Conservation (phyloP, 2,329 filamentous ascomycete genomes). For the Nemania bipapillata region DNA sequence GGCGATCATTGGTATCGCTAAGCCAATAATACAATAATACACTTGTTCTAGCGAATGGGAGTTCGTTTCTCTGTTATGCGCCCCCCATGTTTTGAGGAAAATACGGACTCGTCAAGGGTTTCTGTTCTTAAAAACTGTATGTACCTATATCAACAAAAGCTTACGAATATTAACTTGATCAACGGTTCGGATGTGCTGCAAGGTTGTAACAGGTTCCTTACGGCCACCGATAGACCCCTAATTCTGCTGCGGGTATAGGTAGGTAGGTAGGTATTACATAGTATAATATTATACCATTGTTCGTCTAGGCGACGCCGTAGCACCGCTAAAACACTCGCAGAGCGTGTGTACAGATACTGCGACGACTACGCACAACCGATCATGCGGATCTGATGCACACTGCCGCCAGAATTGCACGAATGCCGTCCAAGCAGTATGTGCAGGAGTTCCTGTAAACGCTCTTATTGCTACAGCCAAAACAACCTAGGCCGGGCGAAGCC, state of each 20-base stretch:
- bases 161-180: constrained; percentile 18
- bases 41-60: constrained; percentile 28
- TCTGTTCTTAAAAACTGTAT: background rate
- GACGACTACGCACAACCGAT: constrained; percentile 30
- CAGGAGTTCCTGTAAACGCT: constrained; percentile 18
- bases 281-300: background rate
- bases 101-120: constrained; percentile 19
- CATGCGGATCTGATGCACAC: constrained; percentile 31
- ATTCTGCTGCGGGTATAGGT: too few relatives aligned
- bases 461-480: constrained; percentile 4
- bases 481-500: constrained; percentile 19
- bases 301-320: constrained; percentile 26
- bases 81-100: constrained; percentile 27
- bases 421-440: constrained; percentile 11
- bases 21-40: constrained; percentile 26
- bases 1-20: constrained; percentile 39
- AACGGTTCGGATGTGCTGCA: constrained; percentile 31
- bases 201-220: constrained; percentile 30
- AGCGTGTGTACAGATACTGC: constrained; percentile 1
- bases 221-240: constrained; percentile 1
- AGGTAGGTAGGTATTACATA: background rate
- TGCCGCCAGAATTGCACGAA: constrained; percentile 27
- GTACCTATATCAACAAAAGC: constrained; percentile 7
- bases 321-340: constrained; percentile 18
- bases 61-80: constrained; percentile 34